Base-by-base conservation (phyloP, 768 basidiomycete genomes). In the Suillus plorans region DNA sequence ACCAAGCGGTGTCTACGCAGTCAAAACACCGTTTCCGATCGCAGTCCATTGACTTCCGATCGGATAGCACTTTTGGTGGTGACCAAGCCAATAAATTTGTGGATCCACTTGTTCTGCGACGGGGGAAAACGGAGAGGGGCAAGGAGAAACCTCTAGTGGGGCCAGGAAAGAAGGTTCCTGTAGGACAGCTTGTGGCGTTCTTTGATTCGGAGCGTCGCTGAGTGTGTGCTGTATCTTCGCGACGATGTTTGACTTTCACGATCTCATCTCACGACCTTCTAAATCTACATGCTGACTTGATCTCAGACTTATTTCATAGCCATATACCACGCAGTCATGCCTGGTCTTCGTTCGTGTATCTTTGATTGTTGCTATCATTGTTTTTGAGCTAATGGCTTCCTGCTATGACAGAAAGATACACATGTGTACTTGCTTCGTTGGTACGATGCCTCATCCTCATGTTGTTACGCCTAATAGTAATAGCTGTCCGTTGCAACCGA, bases 181-280 rank as follows among this genome's bases (percentile, higher is more conserved):
- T 94, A 49, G 89, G 87, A 12, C 85, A 94, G 70, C 76, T 95
- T 50, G 90, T 93, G 16, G 91, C 91, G n/a, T 94, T 90, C 76
- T 95, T 95, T 70, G 90, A 94, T 41, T 73, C 75, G 28, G 76
- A 77, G 58, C 72, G 61, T 67, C 20, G 44, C 50, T 68, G 53
- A 63, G 20, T 18, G 20, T 42, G 22, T 31, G 59, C 13, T 53
- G 8, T 34, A 16, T 37, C 20, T 59, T 52, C 39, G 34, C 28
- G 42, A 37, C 20, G 37, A 45, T 25, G 28, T 56, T 60, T 14
- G 14, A 16, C 37, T 59, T 65, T 63, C 25, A 44, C 28, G 42
- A 37, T 63, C 4, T 16, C 31, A 60, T 42, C 28, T 31, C 37
- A 61, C 14, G 8, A 63, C 34, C 14, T 64, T 64, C 14, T 7